Conservation (phyloP, 164 flowering plant species). For the Magnolia kwangsiensis region DNA sequence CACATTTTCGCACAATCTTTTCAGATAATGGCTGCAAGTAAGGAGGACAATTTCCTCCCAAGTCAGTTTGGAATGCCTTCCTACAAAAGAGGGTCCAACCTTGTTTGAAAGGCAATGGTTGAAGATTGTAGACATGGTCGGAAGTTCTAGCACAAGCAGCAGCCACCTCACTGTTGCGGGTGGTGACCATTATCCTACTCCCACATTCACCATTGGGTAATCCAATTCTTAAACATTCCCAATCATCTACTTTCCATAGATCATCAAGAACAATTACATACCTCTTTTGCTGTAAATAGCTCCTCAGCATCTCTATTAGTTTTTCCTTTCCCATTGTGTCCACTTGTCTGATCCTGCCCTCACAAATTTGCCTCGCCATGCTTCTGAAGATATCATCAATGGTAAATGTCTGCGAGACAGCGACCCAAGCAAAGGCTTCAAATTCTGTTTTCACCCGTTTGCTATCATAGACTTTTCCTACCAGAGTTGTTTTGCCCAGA, state of each 20-base stretch:
- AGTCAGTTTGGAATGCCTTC: slow-evolving; percentile 12
- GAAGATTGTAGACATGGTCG: neutral
- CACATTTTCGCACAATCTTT: slow-evolving; percentile 10
- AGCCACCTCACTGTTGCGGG: slow-evolving; percentile 16
- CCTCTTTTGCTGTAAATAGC: neutral
- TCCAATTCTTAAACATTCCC: slow-evolving; percentile 23
- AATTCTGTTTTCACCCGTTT: slow-evolving; percentile 5
- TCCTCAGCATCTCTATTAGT: slow-evolving; percentile 11
- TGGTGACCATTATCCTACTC: slow-evolving; percentile 39
- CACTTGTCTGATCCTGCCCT: neutral
- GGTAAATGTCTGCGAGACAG: slow-evolving; percentile 7
- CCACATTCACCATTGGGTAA: slow-evolving; percentile 22
- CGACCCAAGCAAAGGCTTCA: slow-evolving; percentile 19
- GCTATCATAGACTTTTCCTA: slow-evolving; percentile 13
- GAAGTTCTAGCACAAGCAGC: neutral
- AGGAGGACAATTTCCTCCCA: neutral
- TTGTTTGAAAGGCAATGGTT: slow-evolving; percentile 1
- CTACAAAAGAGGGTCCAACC: slow-evolving; percentile 33
- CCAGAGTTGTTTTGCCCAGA: slow-evolving; percentile 22
- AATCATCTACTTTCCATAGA: slow-evolving; percentile 25
- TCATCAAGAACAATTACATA: slow-evolving; percentile 40
- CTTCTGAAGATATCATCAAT: slow-evolving; percentile 1
- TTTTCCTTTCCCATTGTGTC: slow-evolving; percentile 22
- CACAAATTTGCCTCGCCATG: slow-evolving; percentile 1
- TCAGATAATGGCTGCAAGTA: neutral